These are phyloP conservation scores for Yamadazyma akitaensis DNA, from an alignment of 805 yeast genomes.

Conservation along the genomic window DNA sequence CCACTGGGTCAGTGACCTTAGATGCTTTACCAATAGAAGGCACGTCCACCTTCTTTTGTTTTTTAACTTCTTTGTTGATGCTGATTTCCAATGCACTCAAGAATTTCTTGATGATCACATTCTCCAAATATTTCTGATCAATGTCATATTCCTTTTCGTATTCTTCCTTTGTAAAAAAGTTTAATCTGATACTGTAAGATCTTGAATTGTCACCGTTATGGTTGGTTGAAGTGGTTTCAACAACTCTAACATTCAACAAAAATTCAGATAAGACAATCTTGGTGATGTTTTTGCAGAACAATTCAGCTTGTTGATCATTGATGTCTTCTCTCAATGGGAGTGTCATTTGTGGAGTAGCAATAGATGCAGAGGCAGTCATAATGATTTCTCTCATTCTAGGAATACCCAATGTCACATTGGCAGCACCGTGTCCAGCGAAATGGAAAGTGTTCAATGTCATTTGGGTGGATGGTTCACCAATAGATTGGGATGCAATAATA, in stretches of 20 bases:
- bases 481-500: constrained; percentile 95
- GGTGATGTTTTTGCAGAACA: constrained; percentile 88
- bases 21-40: constrained; percentile 73
- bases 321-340: constrained; percentile 81
- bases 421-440: constrained; percentile 99
- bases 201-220: constrained; percentile 52
- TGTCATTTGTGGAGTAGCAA: constrained; percentile 99
- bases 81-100: constrained; percentile 66
- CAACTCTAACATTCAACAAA: constrained; percentile 77
- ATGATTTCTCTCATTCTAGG: constrained; percentile 99
- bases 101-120: constrained; percentile 62
- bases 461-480: constrained; percentile 99
- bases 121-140: constrained; percentile 71
- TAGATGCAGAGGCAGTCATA: constrained; percentile 95
- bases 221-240: constrained; percentile 78
- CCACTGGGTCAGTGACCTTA: constrained; percentile 39
- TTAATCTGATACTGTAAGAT: constrained; percentile 69
- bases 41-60: constrained; percentile 63
- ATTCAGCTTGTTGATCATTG: constrained; percentile 81
- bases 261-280: constrained; percentile 84
- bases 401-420: constrained; percentile 97
- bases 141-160: constrained; percentile 89
- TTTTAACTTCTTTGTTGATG: constrained; percentile 76
- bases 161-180: constrained; percentile 72
- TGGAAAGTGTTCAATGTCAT: constrained; percentile 97